A percentile compares a stretch with the other conserved stretches of the same genome.
Conservation (phyloP, 805 yeast species). For the Candida wancherniae region DNA sequence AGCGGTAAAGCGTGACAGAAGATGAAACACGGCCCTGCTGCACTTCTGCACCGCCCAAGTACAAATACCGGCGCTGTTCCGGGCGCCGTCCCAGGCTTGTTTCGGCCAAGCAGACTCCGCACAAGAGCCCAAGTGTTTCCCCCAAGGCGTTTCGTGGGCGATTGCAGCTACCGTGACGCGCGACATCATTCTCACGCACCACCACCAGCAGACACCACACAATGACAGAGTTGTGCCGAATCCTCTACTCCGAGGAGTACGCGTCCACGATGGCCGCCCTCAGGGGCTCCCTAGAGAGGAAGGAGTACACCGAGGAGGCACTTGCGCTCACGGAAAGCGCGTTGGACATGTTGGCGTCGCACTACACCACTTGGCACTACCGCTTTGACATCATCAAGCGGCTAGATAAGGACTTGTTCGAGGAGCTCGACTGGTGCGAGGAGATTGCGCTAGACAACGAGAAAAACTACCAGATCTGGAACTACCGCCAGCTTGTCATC, state of each 20-base stretch:
- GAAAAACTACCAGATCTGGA: conserved; percentile 97
- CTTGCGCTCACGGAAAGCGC: conserved; percentile 59
- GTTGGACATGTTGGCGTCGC: conserved; percentile 74
- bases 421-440: conserved; percentile 79
- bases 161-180: too few relatives aligned
- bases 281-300: conserved; percentile 50
- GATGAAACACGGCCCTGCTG: too few relatives aligned
- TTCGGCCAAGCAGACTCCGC: too few relatives aligned
- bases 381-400: conserved; percentile 48
- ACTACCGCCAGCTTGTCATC: conserved; percentile 71
- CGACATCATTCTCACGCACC: too few relatives aligned
- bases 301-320: conserved; percentile 71
- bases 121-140: too few relatives aligned
- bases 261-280: conserved; percentile 54
- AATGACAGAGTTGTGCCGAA: conserved; percentile 46
- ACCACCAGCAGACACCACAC: too few relatives aligned
- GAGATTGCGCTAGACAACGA: conserved; percentile 67
- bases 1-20: too few relatives aligned
- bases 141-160: too few relatives aligned
- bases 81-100: too few relatives aligned
- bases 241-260: conserved; percentile 72
- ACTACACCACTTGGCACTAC: conserved; percentile 86
- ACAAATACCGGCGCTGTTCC: too few relatives aligned
- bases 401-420: conserved; percentile 34
- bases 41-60: too few relatives aligned